Conservation (phyloP, 2,329 filamentous ascomycete genomes). For the Colletotrichum godetiae region DNA sequence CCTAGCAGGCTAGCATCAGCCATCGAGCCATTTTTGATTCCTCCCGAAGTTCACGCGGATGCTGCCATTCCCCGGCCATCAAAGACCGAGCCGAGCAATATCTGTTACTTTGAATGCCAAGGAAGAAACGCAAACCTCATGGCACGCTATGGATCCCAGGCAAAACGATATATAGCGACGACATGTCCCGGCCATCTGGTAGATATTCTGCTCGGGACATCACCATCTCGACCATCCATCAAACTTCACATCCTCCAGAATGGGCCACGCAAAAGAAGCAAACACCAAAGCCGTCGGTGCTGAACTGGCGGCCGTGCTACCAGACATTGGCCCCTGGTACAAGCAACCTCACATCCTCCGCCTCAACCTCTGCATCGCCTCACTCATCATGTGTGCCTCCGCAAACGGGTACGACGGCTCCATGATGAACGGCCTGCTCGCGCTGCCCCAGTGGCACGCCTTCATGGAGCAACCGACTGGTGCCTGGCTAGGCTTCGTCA, state of each 20-base stretch:
- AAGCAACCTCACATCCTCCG: conserved; percentile 23
- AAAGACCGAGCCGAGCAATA: not conserved
- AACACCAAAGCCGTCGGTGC: conserved; percentile 28
- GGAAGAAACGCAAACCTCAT: not conserved
- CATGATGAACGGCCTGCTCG: conserved; percentile 32
- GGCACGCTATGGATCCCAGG: not conserved
- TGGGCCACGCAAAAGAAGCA: not conserved
- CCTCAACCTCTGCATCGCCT: conserved; percentile 32
- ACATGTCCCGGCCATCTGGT: not conserved
- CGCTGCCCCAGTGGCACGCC: conserved; percentile 24
- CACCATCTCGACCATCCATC: not conserved
- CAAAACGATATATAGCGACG: not conserved
- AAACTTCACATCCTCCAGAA: not conserved
- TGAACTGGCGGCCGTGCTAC: conserved; percentile 28
- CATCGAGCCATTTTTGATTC: not conserved
- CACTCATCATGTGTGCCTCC: conserved; percentile 24
- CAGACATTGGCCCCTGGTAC: conserved; percentile 28
- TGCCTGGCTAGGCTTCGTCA: conserved; percentile 27
- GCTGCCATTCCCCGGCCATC: not conserved
- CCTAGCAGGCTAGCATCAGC: not conserved
- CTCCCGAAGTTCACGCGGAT: conserved; percentile 1
- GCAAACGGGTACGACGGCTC: conserved; percentile 34
- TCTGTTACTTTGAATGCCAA: not conserved
- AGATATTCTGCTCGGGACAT: not conserved
- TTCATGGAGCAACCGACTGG: conserved; percentile 25